Evolutionary conservation across 345 rosid species (phyloP).

Genomic region (Sonneratia alba): DNA sequence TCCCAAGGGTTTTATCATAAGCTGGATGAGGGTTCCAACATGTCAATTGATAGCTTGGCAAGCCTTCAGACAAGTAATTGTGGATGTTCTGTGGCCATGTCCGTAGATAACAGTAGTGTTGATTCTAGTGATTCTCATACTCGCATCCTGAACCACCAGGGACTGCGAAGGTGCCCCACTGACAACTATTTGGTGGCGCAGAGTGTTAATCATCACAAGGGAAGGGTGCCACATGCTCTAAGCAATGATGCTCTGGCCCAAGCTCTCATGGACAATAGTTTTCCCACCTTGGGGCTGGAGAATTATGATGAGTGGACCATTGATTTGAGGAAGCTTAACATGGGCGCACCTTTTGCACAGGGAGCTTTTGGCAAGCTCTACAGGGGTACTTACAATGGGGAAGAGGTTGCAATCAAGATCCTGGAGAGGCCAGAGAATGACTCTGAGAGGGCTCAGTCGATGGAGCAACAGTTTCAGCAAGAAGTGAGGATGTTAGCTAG

Average conservation of each 20-base stretch:
- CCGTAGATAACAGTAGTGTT: slow-evolving; percentile 33
- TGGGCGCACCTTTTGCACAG: slow-evolving; percentile 38
- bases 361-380: slow-evolving; percentile 40
- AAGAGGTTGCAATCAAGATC: slow-evolving; percentile 38
- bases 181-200: slow-evolving; percentile 25
- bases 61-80: slow-evolving; percentile 39
- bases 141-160: slow-evolving; percentile 39
- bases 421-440: slow-evolving; percentile 37
- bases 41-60: slow-evolving; percentile 32
- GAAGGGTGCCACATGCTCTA: slow-evolving; percentile 24
- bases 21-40: slow-evolving; percentile 35
- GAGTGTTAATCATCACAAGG: slow-evolving; percentile 22
- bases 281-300: slow-evolving; percentile 25
- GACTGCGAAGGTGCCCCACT: slow-evolving; percentile 20
- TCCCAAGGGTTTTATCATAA: slow-evolving; percentile 34
- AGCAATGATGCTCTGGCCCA: slow-evolving; percentile 31
- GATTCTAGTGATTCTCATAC: slow-evolving; percentile 37
- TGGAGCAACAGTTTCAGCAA: slow-evolving; percentile 39
- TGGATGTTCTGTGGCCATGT: slow-evolving; percentile 40
- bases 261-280: slow-evolving; percentile 30
- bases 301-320: slow-evolving; percentile 32
- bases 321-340: slow-evolving; percentile 30
- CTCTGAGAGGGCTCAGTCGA: slow-evolving; percentile 23
- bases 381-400: slow-evolving; percentile 36
- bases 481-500: slow-evolving; percentile 37